A percentile compares a stretch with the other conserved stretches of the same genome.
These are phyloP conservation scores for Alnus glutinosa DNA, from an alignment of 306 rosid species.

Conservation along the genomic window DNA sequence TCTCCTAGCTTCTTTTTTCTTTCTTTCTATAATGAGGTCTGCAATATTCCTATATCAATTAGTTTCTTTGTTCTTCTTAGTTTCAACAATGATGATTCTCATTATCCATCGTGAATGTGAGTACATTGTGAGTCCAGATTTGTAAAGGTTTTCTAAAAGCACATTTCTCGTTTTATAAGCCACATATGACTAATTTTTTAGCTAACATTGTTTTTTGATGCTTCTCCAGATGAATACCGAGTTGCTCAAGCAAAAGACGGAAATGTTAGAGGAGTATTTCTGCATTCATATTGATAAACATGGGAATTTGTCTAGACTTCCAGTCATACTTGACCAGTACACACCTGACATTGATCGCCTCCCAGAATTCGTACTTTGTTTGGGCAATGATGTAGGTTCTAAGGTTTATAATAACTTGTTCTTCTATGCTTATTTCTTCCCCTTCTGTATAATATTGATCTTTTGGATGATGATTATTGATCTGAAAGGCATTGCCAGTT, in stretches of 20 bases:
- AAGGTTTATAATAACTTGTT: neutral
- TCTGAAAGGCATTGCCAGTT: conserved; percentile 1
- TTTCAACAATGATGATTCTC: neutral
- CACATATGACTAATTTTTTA: neutral
- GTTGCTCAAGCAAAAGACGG: conserved; percentile 68
- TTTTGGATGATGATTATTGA: neutral
- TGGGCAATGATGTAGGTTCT: conserved; percentile 87
- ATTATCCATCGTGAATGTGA: neutral
- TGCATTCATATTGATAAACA: conserved; percentile 62
- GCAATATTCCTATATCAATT: neutral
- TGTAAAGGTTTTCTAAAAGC: neutral
- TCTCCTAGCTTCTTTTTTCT: conserved; percentile 9
- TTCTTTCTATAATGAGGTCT: conserved; percentile 1
- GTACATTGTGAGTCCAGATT: neutral
- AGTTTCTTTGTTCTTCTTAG: neutral
- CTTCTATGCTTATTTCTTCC: conserved; percentile 2
- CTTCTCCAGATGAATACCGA: conserved; percentile 68
- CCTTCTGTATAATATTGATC: neutral
- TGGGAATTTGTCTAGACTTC: conserved; percentile 83
- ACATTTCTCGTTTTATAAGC: neutral
- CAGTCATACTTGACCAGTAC: conserved; percentile 88
- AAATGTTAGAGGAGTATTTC: conserved; percentile 68
- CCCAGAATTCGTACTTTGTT: conserved; percentile 74
- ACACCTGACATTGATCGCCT: conserved; percentile 95
- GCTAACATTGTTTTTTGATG: conserved; percentile 20